Conservation (phyloP, 2,329 filamentous ascomycete genomes). For the Microsporum canis region DNA sequence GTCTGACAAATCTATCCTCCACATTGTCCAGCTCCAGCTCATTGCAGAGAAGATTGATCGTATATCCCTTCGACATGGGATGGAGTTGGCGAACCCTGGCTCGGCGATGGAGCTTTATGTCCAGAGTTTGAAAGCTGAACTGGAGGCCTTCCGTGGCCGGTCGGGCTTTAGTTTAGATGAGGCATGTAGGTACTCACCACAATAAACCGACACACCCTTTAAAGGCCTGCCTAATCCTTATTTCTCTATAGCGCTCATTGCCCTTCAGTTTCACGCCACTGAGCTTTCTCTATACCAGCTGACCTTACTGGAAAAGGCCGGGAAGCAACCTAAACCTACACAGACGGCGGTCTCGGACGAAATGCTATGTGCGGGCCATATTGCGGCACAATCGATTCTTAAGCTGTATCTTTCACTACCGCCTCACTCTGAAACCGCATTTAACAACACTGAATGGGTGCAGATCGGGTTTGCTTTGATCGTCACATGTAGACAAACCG, state of each 20-base stretch:
- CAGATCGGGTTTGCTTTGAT: conserved; percentile 28
- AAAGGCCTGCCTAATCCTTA: background rate
- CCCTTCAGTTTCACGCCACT: conserved; percentile 30
- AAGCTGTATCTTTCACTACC: conserved; percentile 28
- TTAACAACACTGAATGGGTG: conserved; percentile 33
- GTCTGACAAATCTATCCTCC: conserved; percentile 27
- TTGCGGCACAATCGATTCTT: conserved; percentile 17
- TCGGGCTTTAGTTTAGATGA: conserved; percentile 21
- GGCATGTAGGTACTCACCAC: conserved; percentile 20
- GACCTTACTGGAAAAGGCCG: conserved; percentile 24
- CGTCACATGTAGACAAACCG: conserved; percentile 13
- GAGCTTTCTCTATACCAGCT: conserved; percentile 33
- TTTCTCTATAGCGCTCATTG: conserved; percentile 24
- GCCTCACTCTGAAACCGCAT: conserved; percentile 24
- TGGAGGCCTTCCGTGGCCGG: conserved; percentile 24
- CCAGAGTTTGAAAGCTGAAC: conserved; percentile 21
- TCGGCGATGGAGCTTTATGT: conserved; percentile 24
- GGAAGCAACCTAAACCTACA: conserved; percentile 4
- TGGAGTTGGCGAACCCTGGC: conserved; percentile 12
- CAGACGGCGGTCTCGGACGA: conserved; percentile 15
- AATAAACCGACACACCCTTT: background rate
- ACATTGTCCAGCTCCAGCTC: conserved; percentile 29
- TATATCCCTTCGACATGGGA: conserved; percentile 14
- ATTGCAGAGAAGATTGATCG: conserved; percentile 31
- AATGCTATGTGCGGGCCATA: background rate